These are phyloP conservation scores for Hypoxylon trugodes DNA, from an alignment of 495 filamentous ascomycete species.

Conservation along the genomic window DNA sequence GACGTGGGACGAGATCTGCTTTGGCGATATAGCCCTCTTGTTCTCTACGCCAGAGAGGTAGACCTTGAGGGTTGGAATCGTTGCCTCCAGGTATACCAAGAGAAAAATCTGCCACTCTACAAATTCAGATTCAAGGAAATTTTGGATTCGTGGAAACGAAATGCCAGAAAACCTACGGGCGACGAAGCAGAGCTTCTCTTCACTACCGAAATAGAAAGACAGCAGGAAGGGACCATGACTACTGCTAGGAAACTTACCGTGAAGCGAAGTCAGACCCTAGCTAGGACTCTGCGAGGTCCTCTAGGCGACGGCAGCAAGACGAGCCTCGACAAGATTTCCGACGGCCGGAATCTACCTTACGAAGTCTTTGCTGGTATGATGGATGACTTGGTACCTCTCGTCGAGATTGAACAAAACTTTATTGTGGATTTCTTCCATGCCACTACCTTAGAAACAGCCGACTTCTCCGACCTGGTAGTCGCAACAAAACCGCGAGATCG, in stretches of 20 bases:
- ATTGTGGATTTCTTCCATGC: slow-evolving; percentile 93
- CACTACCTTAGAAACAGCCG: slow-evolving; percentile 74
- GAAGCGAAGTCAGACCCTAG: slow-evolving; percentile 80
- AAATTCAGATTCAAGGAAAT: slow-evolving; percentile 85
- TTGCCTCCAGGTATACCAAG: slow-evolving; percentile 80
- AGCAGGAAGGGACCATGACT: slow-evolving; percentile 71
- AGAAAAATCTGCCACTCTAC: slow-evolving; percentile 76
- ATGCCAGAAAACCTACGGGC: slow-evolving; percentile 76
- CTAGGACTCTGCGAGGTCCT: slow-evolving; percentile 77
- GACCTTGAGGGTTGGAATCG: slow-evolving; percentile 81
- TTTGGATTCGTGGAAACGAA: slow-evolving; percentile 80
- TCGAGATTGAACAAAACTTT: slow-evolving; percentile 94
- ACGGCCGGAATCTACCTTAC: slow-evolving; percentile 73
- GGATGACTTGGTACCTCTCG: slow-evolving; percentile 77
- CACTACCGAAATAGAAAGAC: slow-evolving; percentile 86
- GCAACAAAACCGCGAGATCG: slow-evolving; percentile 72
- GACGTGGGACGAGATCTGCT: slow-evolving; percentile 63
- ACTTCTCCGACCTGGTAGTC: slow-evolving; percentile 82
- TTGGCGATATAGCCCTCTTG: slow-evolving; percentile 84
- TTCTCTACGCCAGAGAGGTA: slow-evolving; percentile 86
- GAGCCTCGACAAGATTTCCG: slow-evolving; percentile 68
- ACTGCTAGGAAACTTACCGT: slow-evolving; percentile 92
- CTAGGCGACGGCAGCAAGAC: slow-evolving; percentile 67
- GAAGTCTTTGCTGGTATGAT: slow-evolving; percentile 86
- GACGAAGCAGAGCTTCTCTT: slow-evolving; percentile 92